A percentile compares a stretch with the other conserved stretches of the same genome.
phyloP scores from a whole-genome alignment of 2,329 filamentous ascomycete species.

The Penicillium sp. region DNA sequence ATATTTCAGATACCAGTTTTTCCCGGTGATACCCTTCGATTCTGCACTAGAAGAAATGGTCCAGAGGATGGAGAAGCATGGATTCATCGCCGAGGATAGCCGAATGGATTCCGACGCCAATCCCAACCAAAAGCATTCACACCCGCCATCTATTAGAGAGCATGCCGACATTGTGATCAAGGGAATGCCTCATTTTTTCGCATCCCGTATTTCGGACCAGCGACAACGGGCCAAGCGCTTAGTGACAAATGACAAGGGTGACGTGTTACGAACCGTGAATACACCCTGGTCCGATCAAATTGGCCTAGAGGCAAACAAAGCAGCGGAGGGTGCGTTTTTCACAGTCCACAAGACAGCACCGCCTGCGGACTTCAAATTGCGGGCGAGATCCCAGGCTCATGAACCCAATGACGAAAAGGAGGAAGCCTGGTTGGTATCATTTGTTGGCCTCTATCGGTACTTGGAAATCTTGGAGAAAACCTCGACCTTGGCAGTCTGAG shows the following conservation, averaged over 20 bases:
- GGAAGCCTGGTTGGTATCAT: constrained; percentile 7
- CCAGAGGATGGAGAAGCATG: constrained; percentile 11
- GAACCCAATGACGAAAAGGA: constrained; percentile 4
- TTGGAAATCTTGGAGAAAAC: constrained; percentile 4
- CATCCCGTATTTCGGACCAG: too few species aligned
- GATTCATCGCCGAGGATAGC: not conserved
- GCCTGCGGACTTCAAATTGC: not conserved
- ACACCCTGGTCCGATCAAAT: constrained; percentile 9
- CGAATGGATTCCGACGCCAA: not conserved
- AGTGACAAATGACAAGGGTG: not conserved
- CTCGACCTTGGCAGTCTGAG: not conserved
- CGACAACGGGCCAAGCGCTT: not conserved
- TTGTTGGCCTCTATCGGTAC: constrained; percentile 7
- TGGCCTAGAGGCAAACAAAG: not conserved
- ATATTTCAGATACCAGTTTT: constrained; percentile 15
- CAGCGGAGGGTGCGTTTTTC: constrained; percentile 2
- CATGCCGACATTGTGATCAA: constrained; percentile 4
- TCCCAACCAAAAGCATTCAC: too few species aligned
- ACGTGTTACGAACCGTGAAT: constrained; percentile 6
- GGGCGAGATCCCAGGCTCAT: not conserved
- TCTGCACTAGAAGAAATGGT: constrained; percentile 12
- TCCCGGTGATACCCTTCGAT: constrained; percentile 18
- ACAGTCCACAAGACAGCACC: not conserved
- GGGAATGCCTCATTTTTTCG: constrained; percentile 10
- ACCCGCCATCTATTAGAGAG: constrained; percentile 6